Base-by-base conservation (phyloP, 139 green algal genomes). In the Coccomyxa sp. region DNA sequence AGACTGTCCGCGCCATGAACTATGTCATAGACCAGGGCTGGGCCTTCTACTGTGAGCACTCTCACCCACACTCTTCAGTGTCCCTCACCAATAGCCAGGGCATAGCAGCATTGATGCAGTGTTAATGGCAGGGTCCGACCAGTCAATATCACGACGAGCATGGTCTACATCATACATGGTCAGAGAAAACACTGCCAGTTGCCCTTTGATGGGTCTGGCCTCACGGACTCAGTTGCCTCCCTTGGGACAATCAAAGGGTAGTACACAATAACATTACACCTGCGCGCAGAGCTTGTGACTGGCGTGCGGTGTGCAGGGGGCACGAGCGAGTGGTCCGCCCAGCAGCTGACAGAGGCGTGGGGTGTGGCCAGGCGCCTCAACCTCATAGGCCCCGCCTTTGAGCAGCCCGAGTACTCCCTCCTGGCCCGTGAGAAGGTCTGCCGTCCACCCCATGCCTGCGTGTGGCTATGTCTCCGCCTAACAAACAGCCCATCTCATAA, bases 401-500 rank as follows among this genome's bases (percentile, higher is more conserved):
- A 97, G 78, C 93, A 97, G 85, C 90, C 92, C 0, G 85, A 97
- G 82, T 97, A 97, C 90, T 96, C 97, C 84, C 39, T 97, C 27
- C 88, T 97, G 40, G 74, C 90, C 7, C 77, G 93, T 16, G 76
- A 90, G 4, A 87, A 90, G 78, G 91, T 95, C 16, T 34, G 79
- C n/a, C 22, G 27, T 31, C 5, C 22, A 10, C 50, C 50, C 22
- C 50, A 64, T 2, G 22, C 18, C 50, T 64, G 3, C 18, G 50
- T 7, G 5, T 22, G 22, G 50, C 27, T 1, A 64, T 64, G 69
- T 38, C 1, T n/a, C 31, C 39, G 31, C 31, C 69, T n/a, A 22
- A 44, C 10, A 31, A 6, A 40, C 35, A 41, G 22, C 9, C 40
- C 69, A 74, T 29, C 33, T 41, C 50, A 64, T 64, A 18, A 64